These are phyloP conservation scores for Phialocephala subalpina DNA, from an alignment of 2,329 filamentous ascomycete species.

Conservation along the genomic window DNA sequence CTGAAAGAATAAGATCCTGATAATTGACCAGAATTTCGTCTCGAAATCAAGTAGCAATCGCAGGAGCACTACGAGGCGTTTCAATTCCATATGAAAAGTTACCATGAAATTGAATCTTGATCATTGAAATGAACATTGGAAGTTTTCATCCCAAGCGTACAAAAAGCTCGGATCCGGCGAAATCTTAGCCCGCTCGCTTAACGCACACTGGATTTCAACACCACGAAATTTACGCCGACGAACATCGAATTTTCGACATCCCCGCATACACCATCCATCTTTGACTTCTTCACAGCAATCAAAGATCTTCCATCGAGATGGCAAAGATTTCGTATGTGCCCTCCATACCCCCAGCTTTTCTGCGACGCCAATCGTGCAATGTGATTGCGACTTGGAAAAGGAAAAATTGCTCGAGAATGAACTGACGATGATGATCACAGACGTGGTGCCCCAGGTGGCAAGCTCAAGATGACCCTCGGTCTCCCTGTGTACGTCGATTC, in stretches of 20 bases:
- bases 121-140: neutral
- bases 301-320: slow-evolving; percentile 60
- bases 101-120: neutral
- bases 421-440: slow-evolving; percentile 49
- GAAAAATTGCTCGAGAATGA: slow-evolving; percentile 5
- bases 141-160: neutral
- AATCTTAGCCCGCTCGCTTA: slow-evolving; percentile 38
- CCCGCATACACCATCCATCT: slow-evolving; percentile 38
- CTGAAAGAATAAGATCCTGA: neutral
- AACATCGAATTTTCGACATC: slow-evolving; percentile 24
- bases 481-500: slow-evolving; percentile 90
- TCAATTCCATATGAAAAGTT: neutral
- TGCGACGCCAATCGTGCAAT: slow-evolving; percentile 21
- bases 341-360: slow-evolving; percentile 25
- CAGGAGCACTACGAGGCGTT: neutral
- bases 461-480: slow-evolving; percentile 99
- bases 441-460: slow-evolving; percentile 97
- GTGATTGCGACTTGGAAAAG: neutral
- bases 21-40: neutral
- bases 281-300: slow-evolving; percentile 36
- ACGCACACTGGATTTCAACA: slow-evolving; percentile 28
- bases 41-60: neutral
- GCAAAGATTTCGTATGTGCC: slow-evolving; percentile 68
- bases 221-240: slow-evolving; percentile 28
- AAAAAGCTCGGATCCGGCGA: neutral